Evolutionary conservation across 2,329 filamentous ascomycete genomes (phyloP).

Genomic region (Claviceps arundinis): DNA sequence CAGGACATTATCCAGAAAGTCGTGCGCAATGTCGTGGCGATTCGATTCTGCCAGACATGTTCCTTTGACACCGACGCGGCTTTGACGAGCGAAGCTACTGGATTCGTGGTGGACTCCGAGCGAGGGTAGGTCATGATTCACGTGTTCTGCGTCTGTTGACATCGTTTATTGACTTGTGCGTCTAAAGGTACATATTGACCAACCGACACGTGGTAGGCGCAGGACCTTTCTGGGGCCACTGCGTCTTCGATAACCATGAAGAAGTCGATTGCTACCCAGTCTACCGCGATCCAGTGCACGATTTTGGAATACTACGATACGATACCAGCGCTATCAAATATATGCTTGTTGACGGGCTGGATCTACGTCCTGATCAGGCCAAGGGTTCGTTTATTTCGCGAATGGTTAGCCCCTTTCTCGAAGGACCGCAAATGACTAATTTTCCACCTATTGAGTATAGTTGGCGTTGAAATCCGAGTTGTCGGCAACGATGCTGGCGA

Average conservation of each 20-base stretch:
- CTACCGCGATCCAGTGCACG: conserved; percentile 95
- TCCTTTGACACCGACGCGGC: conserved; percentile 97
- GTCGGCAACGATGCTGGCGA: conserved; percentile 98
- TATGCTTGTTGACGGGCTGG: conserved; percentile 74
- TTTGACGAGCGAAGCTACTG: conserved; percentile 87
- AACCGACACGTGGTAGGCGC: conserved; percentile 90
- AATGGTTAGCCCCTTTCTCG: not conserved
- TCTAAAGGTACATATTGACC: conserved; percentile 58
- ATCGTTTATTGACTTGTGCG: not conserved
- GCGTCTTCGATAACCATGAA: conserved; percentile 97
- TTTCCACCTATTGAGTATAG: conserved; percentile 21
- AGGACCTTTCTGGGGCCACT: conserved; percentile 95
- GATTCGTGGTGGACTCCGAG: conserved; percentile 93
- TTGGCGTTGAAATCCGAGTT: conserved; percentile 88
- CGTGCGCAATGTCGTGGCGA: conserved; percentile 92
- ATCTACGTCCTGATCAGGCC: conserved; percentile 74
- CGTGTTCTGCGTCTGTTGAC: not conserved
- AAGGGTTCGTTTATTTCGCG: conserved; percentile 31
- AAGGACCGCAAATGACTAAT: conserved; percentile 8
- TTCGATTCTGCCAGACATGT: conserved; percentile 95
- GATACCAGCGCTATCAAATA: conserved; percentile 95
- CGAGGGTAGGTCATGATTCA: conserved; percentile 47
- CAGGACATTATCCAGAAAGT: conserved; percentile 90
- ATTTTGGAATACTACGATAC: conserved; percentile 94
- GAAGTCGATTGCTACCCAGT: conserved; percentile 92